A percentile compares a stretch with the other conserved stretches of the same genome.
phyloP scores from a whole-genome alignment of 2,329 filamentous ascomycete species.

The Fusarium lyarnte region DNA sequence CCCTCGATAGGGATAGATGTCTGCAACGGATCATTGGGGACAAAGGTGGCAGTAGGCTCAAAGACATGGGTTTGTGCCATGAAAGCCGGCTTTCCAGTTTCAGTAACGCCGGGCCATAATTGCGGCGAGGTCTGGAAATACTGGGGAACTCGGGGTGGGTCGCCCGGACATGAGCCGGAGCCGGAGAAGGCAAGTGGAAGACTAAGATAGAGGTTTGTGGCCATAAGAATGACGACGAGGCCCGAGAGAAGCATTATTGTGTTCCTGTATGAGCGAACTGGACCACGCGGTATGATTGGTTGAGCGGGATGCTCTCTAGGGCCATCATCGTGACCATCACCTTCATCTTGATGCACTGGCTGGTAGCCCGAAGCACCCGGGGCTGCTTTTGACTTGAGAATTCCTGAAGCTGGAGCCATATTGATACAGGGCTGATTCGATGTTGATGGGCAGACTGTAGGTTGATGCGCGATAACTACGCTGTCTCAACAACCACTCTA shows the following conservation, averaged over 20 bases:
- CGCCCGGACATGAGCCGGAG: constrained; percentile 45
- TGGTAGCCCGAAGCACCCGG: constrained; percentile 45
- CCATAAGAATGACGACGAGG: constrained; percentile 51
- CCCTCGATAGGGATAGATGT: constrained; percentile 75
- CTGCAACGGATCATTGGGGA: constrained; percentile 75
- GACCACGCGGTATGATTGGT: constrained; percentile 27
- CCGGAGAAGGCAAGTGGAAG: constrained; percentile 46
- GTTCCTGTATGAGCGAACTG: constrained; percentile 44
- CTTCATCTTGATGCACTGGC: constrained; percentile 49
- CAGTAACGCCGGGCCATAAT: constrained; percentile 71
- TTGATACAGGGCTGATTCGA: not conserved
- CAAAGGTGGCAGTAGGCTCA: constrained; percentile 70
- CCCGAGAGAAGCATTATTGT: constrained; percentile 47
- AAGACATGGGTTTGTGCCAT: constrained; percentile 76
- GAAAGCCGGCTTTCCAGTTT: constrained; percentile 76
- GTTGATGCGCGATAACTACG: not conserved
- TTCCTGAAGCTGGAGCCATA: constrained; percentile 32
- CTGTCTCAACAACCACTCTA: constrained; percentile 11
- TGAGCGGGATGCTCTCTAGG: constrained; percentile 23
- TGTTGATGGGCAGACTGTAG: not conserved
- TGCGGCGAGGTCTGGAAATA: constrained; percentile 71
- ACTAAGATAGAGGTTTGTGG: constrained; percentile 49
- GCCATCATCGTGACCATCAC: constrained; percentile 30
- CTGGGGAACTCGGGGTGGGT: constrained; percentile 61
- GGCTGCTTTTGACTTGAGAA: constrained; percentile 15